A percentile compares a stretch with the other conserved stretches of the same genome.
phyloP scores from a whole-genome alignment of 2,329 filamentous ascomycete species.

The Cladosporium velox region DNA sequence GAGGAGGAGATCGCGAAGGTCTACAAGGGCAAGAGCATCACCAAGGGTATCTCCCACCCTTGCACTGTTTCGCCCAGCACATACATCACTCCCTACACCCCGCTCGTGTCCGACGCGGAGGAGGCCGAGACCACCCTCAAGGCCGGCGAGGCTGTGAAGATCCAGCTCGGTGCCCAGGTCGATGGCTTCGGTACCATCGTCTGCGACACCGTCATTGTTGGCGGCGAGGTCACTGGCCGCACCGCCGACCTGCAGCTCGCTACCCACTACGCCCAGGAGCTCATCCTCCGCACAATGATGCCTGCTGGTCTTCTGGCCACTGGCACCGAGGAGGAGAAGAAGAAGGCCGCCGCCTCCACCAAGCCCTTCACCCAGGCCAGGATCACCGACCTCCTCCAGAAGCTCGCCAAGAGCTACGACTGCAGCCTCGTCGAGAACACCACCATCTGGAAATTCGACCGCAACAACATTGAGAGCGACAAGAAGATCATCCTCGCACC shows the following conservation, averaged over 20 bases:
- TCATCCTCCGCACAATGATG: constrained; percentile 85
- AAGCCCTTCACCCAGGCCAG: constrained; percentile 83
- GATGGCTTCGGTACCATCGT: constrained; percentile 96
- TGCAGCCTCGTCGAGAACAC: constrained; percentile 96
- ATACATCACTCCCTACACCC: constrained; percentile 95
- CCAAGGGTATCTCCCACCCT: constrained; percentile 91
- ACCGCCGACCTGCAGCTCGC: constrained; percentile 86
- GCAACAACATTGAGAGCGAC: constrained; percentile 95
- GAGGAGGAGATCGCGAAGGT: constrained; percentile 94
- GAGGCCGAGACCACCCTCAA: constrained; percentile 81
- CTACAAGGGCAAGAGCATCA: constrained; percentile 96
- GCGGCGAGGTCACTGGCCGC: constrained; percentile 64
- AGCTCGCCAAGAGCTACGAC: constrained; percentile 86
- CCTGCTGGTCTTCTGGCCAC: constrained; percentile 82
- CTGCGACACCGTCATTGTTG: constrained; percentile 84
- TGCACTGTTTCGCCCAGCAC: constrained; percentile 93
- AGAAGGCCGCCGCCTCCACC: constrained; percentile 70
- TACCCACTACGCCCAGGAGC: constrained; percentile 93
- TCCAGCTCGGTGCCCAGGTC: constrained; percentile 98
- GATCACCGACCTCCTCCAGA: constrained; percentile 86
- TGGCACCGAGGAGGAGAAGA: constrained; percentile 92
- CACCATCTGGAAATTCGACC: constrained; percentile 93
- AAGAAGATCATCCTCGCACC: constrained; percentile 97
- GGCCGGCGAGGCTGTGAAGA: constrained; percentile 87
- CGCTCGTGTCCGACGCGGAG: constrained; percentile 78